Percentiles rank a stretch among this genome's conserved stretches.
phyloP scores from a whole-genome alignment of 2,329 filamentous ascomycete species.

The Exophiala sp. region DNA sequence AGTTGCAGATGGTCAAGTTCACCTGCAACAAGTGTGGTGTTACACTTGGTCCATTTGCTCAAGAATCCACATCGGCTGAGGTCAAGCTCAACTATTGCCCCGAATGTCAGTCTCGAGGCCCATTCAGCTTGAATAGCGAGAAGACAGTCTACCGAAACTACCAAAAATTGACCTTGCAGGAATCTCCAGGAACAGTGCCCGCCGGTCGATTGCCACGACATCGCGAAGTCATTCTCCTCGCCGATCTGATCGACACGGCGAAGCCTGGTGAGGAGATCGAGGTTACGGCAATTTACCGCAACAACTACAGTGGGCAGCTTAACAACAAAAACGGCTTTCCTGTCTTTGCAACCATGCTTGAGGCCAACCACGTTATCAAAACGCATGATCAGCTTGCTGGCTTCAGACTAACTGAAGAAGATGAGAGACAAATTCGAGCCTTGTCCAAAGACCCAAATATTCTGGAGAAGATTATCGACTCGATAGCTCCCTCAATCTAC shows the following conservation, averaged over 20 bases:
- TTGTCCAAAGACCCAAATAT: constrained; percentile 88
- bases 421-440: constrained; percentile 84
- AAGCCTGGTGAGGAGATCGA: constrained; percentile 98
- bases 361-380: constrained; percentile 96
- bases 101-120: constrained; percentile 90
- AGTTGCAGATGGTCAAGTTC: constrained; percentile 98
- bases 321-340: constrained; percentile 99
- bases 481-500: constrained; percentile 95
- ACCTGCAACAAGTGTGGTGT: constrained; percentile 91
- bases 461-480: constrained; percentile 86
- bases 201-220: constrained; percentile 90
- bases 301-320: constrained; percentile 95
- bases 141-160: constrained; percentile 99
- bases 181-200: constrained; percentile 94
- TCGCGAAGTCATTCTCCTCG: constrained; percentile 90
- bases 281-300: constrained; percentile 92
- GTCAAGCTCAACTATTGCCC: constrained; percentile 96
- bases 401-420: constrained; percentile 90
- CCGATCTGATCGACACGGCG: constrained; percentile 93
- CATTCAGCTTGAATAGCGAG: constrained; percentile 93
- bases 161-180: constrained; percentile 94
- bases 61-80: constrained; percentile 85
- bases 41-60: constrained; percentile 92
- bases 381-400: constrained; percentile 95
- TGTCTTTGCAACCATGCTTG: constrained; percentile 94